Conservation (phyloP, 345 rosid species). For the Anacardium occidentale region DNA sequence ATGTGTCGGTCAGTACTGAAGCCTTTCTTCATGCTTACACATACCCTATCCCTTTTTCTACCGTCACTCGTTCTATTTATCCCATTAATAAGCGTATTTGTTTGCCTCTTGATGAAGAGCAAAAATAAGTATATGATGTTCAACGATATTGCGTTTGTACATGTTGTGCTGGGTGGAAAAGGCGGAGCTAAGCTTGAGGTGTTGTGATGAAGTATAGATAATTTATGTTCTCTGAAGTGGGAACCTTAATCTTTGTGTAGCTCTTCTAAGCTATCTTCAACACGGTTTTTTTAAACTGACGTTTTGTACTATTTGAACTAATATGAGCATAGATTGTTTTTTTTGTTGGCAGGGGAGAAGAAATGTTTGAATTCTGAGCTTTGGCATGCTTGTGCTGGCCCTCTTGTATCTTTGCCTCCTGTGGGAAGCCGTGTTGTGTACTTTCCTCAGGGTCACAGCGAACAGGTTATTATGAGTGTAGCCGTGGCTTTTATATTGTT, state of each 20-base stretch:
- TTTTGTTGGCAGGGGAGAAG: conserved; percentile 61
- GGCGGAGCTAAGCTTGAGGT: background rate
- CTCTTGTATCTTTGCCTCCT: conserved; percentile 78
- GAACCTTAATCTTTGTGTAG: background rate
- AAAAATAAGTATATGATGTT: background rate
- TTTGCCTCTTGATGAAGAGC: too few relatives aligned
- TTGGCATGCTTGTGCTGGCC: conserved; percentile 98
- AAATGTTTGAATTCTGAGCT: conserved; percentile 78
- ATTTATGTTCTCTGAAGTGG: background rate
- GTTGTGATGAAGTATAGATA: background rate
- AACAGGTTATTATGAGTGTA: conserved; percentile 53
- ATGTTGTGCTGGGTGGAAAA: background rate
- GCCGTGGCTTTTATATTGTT: background rate
- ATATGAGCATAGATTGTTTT: background rate
- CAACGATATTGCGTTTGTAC: background rate
- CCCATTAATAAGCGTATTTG: too few relatives aligned
- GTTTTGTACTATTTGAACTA: background rate
- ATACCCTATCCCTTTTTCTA: too few relatives aligned
- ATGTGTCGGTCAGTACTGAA: background rate
- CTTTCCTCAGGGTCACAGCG: conserved; percentile 96
- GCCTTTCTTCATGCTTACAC: too few relatives aligned
- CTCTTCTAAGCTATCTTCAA: background rate
- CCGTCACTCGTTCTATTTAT: too few relatives aligned
- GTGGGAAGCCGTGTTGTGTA: conserved; percentile 86
- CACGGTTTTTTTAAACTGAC: background rate